Percentiles rank a stretch among this genome's conserved stretches.
These are phyloP conservation scores for Ricinus communis DNA, from an alignment of 345 rosid species.

Conservation along the genomic window DNA sequence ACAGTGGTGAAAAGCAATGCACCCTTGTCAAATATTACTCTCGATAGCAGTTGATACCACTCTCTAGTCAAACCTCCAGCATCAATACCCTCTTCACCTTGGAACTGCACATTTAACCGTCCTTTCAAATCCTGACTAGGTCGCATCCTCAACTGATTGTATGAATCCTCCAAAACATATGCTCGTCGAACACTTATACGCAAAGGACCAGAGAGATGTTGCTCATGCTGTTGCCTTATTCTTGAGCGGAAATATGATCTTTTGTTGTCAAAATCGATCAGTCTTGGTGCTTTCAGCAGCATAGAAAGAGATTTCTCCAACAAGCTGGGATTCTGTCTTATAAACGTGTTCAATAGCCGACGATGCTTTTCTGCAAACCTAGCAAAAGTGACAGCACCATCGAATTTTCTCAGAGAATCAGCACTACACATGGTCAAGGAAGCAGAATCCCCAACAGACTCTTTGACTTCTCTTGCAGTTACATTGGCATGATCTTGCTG, in stretches of 20 bases:
- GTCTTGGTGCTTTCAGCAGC: constrained; percentile 91
- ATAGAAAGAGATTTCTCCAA: constrained; percentile 89
- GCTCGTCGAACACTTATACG: constrained; percentile 90
- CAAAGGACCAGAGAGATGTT: constrained; percentile 83
- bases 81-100: constrained; percentile 99
- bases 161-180: constrained; percentile 94
- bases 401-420: constrained; percentile 69
- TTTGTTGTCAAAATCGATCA: constrained; percentile 94
- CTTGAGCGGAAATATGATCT: constrained; percentile 89
- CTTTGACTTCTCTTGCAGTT: constrained; percentile 83
- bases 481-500: constrained; percentile 71
- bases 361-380: constrained; percentile 96
- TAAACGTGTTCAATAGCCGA: constrained; percentile 82
- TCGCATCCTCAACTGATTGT: constrained; percentile 94
- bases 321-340: constrained; percentile 82
- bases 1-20: constrained; percentile 94
- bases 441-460: constrained; percentile 59
- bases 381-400: constrained; percentile 73
- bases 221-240: constrained; percentile 88
- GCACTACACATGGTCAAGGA: constrained; percentile 34
- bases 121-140: constrained; percentile 87
- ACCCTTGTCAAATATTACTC: constrained; percentile 93
- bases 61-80: constrained; percentile 98
- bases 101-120: constrained; percentile 89
- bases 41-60: constrained; percentile 95